Base-by-base conservation (phyloP, 768 basidiomycete genomes). In the Pleurotus tuoliensis region DNA sequence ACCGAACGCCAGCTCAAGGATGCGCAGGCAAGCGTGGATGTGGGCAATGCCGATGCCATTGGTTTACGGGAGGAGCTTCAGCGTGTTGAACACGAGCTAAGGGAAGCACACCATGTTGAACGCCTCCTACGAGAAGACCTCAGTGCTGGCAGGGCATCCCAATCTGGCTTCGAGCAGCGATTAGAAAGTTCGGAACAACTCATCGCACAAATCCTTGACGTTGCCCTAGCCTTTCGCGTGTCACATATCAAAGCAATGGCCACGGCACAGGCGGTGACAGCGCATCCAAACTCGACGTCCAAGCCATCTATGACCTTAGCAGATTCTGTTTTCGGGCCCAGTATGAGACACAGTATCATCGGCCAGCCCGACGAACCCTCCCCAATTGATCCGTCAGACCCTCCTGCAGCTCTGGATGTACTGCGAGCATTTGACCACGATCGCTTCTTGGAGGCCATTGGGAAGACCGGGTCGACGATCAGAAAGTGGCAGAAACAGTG, bases 401-500 rank as follows among this genome's bases (percentile, higher is more conserved):
- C 84, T 30, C 68, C 75, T n/a, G 72, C 81, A 45, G 89, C 90
- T 0, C 69, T 94, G 38, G 88, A 91, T 54, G 72, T 77, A 12
- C 70, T 94, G 18, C 77, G 89, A 44, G 80, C 81, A 22, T 91
- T 92, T 65, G 92, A 93, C 65, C 87, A 94, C 61, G 90, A 91
- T 61, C 80, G 83, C 61, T 96, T 97, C 69, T 70, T 91, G 48
- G 94, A 96, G 51, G 85, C 86, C 0, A 82, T 98, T 44, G 73
- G 78, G 55, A 92, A 93, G 68, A 84, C 87, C 9, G 87, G 88
- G n/a, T 82, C 88, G 12, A 89, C 91, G 8, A 90, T 94, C 57
- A 87, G 92, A 56, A 97, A 96, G 68, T 98, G 94, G 94, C 92
- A 94, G 74, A 97, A 94, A 68, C 94, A 95, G 67, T 96, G 93